phyloP scores from a whole-genome alignment of 371 early-diverging fungal species.

The Capillidium rhysosporum region DNA sequence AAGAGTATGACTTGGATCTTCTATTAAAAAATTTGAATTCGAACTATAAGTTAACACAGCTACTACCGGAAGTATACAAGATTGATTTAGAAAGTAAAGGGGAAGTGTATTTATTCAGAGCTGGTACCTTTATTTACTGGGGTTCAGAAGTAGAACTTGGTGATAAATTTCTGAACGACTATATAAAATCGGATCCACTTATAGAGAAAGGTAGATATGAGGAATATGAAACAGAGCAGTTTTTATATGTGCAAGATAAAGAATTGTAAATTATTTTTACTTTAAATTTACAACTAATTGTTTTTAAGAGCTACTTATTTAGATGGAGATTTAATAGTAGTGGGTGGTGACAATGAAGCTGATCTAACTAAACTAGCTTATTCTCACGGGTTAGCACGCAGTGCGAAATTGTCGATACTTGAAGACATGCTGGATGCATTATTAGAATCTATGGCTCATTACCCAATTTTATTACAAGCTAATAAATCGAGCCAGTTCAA shows the following conservation, averaged over 20 bases:
- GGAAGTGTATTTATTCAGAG: slow-evolving; percentile 3
- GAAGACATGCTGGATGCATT: slow-evolving; percentile 1
- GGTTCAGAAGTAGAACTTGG: background rate
- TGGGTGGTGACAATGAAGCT: background rate
- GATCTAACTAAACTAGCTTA: slow-evolving; percentile 1
- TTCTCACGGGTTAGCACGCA: slow-evolving; percentile 4
- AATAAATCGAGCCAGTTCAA: background rate
- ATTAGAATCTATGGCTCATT: slow-evolving; percentile 1
- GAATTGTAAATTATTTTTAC: background rate
- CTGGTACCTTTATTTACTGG: slow-evolving; percentile 3
- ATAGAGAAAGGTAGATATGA: slow-evolving; percentile 1
- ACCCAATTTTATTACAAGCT: background rate
- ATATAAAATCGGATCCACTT: background rate
- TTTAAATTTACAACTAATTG: no score
- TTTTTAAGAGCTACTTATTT: background rate
- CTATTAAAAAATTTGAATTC: background rate
- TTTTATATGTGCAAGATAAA: background rate
- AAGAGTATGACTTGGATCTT: background rate
- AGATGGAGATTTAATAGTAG: background rate
- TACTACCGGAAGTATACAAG: background rate
- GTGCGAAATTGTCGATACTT: background rate
- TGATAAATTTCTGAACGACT: background rate
- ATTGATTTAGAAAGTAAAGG: background rate
- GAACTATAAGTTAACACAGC: background rate
- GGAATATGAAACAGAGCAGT: slow-evolving; percentile 3